phyloP scores from a whole-genome alignment of 192 early-diverging fungal genomes.

The Martensiomyces pterosporus region DNA sequence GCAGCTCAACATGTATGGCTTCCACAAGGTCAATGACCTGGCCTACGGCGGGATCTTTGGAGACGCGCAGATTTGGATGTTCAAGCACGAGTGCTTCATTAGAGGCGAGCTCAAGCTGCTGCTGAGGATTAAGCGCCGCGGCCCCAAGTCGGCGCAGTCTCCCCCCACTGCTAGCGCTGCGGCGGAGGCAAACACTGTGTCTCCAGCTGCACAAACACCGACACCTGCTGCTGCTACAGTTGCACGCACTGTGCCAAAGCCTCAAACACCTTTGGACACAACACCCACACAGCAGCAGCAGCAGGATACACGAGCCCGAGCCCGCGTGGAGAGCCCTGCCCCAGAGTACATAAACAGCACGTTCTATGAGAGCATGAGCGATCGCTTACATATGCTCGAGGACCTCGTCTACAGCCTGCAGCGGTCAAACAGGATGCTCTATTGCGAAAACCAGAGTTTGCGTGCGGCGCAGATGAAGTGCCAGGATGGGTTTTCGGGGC shows the following conservation, averaged over 20 bases:
- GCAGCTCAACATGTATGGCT: slow-evolving; percentile 68
- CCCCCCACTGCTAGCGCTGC: neutral
- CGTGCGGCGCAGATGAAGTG: slow-evolving; percentile 18
- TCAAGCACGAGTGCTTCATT: slow-evolving; percentile 45
- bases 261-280: too few species aligned
- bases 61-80: slow-evolving; percentile 47
- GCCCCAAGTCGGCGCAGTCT: slow-evolving; percentile 14
- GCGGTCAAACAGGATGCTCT: slow-evolving; percentile 29
- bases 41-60: slow-evolving; percentile 37
- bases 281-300: too few species aligned
- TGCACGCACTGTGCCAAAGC: too few species aligned
- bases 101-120: slow-evolving; percentile 36
- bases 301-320: too few species aligned
- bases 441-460: slow-evolving; percentile 40
- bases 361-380: slow-evolving; percentile 15
- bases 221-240: too few species aligned
- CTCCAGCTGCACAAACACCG: too few species aligned
- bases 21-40: slow-evolving; percentile 47
- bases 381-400: slow-evolving; percentile 17
- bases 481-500: slow-evolving; percentile 37
- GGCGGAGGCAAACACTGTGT: slow-evolving; percentile 1
- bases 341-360: too few species aligned
- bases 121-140: slow-evolving; percentile 43
- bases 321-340: too few species aligned
- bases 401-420: slow-evolving; percentile 23